Base-by-base conservation (phyloP, 192 early-diverging fungal genomes). In the Coemansia sp. region DNA sequence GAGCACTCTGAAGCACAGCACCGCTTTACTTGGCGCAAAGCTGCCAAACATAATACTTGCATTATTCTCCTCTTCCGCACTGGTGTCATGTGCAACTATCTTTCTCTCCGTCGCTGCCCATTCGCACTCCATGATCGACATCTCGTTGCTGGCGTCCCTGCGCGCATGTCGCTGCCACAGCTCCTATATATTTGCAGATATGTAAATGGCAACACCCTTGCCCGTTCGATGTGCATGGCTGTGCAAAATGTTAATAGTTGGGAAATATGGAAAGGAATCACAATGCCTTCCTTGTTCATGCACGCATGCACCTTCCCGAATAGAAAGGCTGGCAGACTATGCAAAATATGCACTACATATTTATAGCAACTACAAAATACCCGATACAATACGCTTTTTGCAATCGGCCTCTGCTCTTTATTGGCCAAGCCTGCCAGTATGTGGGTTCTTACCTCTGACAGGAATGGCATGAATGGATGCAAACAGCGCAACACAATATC, bases 391-490 rank as follows among this genome's bases (percentile, higher is more conserved):
- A 14, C 39, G 11, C 14, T 17, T 46, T 39, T 46, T 46, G 39
- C 39, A 46, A 46, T 46, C 39, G 11, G 39, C 39, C 39, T 46
- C 1, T 21, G 23, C 4, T 7, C 23, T 3, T 19, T 6, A 56
- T 27, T 27, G 23, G 23, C 53, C 22, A 22, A 8, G 7, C 53
- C 8, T 1, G 24, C 54, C 23, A 30, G 25, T 30, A 22, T 4
- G 6, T n/a, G 14, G 4, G 10, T 27, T n/a, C 68, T 75, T 69
- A 78, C 96, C 87, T 98, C 96, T 14, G 95, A 95, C 17, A 97
- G 73, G 71, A 95, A 98, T 17, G 96, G 96, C 96, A 98, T 98
- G 72, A 97, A 94, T 22, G 96, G 96, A 74, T 98, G 96, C 58
- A 95, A 79, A 24, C 94, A 80, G 24, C 91, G 86, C 56, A 98